Conservation (phyloP, 768 basidiomycete genomes). For the Chalciporus piperatus region DNA sequence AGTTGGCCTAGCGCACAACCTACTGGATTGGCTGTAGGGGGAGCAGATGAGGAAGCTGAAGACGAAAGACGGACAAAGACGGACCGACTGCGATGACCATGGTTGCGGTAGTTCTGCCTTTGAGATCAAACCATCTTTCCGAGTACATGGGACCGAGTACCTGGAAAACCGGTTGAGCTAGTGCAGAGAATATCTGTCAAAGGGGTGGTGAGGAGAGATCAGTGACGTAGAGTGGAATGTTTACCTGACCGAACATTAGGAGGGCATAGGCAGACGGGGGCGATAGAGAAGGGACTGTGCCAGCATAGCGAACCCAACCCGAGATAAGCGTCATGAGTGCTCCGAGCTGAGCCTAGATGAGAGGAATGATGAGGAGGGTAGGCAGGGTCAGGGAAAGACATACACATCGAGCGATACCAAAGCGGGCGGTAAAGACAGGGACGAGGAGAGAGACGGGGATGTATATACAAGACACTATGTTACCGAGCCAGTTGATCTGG, state of each 20-base stretch:
- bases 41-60: neutral
- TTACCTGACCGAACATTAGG: constrained; percentile 69
- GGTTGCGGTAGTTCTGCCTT: constrained; percentile 75
- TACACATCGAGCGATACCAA: constrained; percentile 63
- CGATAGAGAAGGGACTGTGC: constrained; percentile 55
- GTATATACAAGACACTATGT: constrained; percentile 59
- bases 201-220: neutral
- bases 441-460: constrained; percentile 59
- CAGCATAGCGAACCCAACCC: constrained; percentile 79
- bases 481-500: constrained; percentile 81
- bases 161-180: constrained; percentile 73
- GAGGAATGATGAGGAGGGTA: neutral
- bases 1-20: constrained; percentile 74
- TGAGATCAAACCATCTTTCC: constrained; percentile 78
- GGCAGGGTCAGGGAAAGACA: constrained; percentile 24
- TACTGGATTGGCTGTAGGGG: constrained; percentile 65
- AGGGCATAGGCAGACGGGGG: constrained; percentile 57
- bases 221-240: neutral
- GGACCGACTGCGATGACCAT: constrained; percentile 50
- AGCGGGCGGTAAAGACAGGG: constrained; percentile 55
- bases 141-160: constrained; percentile 79
- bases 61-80: constrained; percentile 1
- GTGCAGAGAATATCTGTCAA: constrained; percentile 53
- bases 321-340: constrained; percentile 53
- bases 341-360: constrained; percentile 60